A percentile compares a stretch with the other conserved stretches of the same genome.
Evolutionary conservation across 371 early-diverging fungal species (phyloP).

Genomic region (Lichtheimia hyalospora): DNA sequence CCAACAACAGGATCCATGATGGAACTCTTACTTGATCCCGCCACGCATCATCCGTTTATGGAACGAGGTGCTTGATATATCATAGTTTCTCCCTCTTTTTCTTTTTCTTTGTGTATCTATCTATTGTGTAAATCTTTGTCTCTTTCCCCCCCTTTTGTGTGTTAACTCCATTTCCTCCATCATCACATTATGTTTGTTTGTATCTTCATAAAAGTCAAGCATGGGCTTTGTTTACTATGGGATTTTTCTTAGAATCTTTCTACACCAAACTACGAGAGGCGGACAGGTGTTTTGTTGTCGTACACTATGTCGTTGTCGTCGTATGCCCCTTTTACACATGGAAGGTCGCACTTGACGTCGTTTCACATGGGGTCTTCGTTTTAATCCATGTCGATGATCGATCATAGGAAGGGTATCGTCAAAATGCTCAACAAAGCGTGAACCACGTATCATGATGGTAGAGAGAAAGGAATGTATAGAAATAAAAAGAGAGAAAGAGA

Average conservation of each 20-base stretch:
- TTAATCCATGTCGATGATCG: neutral
- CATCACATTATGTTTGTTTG: neutral
- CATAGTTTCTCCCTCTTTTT: too few species aligned
- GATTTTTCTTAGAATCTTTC: neutral
- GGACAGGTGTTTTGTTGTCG: neutral
- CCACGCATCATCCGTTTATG: neutral
- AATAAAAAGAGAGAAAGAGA: neutral
- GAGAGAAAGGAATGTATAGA: neutral
- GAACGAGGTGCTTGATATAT: neutral
- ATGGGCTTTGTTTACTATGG: neutral
- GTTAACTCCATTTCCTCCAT: too few species aligned
- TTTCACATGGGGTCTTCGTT: constrained; percentile 6
- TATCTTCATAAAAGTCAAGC: neutral
- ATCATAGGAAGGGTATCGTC: neutral
- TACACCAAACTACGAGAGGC: constrained; percentile 1
- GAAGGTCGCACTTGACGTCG: neutral
- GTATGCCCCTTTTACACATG: too few species aligned
- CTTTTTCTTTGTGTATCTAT: too few species aligned
- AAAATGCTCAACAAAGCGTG: constrained; percentile 5
- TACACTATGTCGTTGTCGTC: too few species aligned
- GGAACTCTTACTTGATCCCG: constrained; percentile 29
- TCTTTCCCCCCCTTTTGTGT: neutral
- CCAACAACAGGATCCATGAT: constrained; percentile 41
- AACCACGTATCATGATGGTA: constrained; percentile 3
- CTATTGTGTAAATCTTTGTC: neutral